These are phyloP conservation scores for Pichia sp. DNA, from an alignment of 1,139 yeast genomes.

Conservation along the genomic window DNA sequence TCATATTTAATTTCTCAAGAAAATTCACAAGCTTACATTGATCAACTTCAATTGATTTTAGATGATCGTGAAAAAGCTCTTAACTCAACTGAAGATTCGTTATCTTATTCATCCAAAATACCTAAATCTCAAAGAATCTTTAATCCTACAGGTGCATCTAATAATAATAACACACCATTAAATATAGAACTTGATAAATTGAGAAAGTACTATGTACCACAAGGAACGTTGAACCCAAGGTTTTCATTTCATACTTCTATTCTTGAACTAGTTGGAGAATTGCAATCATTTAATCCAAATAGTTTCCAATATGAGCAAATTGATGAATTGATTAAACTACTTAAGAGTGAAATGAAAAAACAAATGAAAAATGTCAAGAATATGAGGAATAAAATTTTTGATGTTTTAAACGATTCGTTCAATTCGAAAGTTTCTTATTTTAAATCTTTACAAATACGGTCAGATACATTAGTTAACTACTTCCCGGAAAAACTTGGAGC, in stretches of 20 bases:
- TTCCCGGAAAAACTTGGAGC: constrained; percentile 20
- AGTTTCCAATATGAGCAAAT: constrained; percentile 9
- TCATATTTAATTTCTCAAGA: constrained; percentile 71
- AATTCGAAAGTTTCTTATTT: constrained; percentile 77
- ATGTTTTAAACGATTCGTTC: constrained; percentile 56
- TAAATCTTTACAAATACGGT: constrained; percentile 75
- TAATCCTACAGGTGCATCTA: neutral
- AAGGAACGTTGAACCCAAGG: constrained; percentile 24
- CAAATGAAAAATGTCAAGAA: constrained; percentile 22
- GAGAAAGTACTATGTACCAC: constrained; percentile 32
- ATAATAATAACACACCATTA: neutral
- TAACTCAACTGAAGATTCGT: constrained; percentile 32
- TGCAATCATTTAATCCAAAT: constrained; percentile 1
- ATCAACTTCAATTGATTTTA: constrained; percentile 50
- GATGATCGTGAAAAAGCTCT: constrained; percentile 48
- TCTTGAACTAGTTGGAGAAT: constrained; percentile 14
- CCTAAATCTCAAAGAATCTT: constrained; percentile 4
- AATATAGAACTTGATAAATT: constrained; percentile 31
- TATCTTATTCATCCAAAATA: constrained; percentile 11
- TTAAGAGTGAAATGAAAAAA: constrained; percentile 22
- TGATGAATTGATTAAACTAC: constrained; percentile 1
- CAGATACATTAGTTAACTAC: constrained; percentile 60
- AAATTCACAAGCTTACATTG: constrained; percentile 56
- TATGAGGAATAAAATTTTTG: constrained; percentile 38
- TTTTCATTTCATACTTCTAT: constrained; percentile 21